These are phyloP conservation scores for Pisolithus orientalis DNA, from an alignment of 768 basidiomycete genomes.

Conservation along the genomic window DNA sequence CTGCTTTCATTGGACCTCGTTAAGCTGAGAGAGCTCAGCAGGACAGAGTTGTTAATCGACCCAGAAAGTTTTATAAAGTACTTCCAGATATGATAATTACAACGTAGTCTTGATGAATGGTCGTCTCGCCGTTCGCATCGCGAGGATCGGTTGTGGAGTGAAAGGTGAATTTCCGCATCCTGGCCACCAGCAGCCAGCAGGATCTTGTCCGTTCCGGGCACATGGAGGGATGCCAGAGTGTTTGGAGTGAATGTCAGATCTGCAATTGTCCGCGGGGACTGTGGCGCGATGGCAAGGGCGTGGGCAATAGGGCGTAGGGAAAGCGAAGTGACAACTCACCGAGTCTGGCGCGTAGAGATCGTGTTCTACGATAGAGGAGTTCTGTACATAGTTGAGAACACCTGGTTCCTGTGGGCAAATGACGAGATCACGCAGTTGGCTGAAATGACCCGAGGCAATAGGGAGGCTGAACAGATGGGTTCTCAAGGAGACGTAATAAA, in stretches of 20 bases:
- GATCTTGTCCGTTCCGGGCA: slow-evolving; percentile 46
- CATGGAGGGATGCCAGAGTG: slow-evolving; percentile 50
- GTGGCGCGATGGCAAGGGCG: slow-evolving; percentile 11
- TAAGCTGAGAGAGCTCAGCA: slow-evolving; percentile 56
- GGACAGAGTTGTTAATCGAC: slow-evolving; percentile 80
- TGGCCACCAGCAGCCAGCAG: slow-evolving; percentile 77
- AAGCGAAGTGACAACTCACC: slow-evolving; percentile 30
- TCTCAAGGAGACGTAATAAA: slow-evolving; percentile 1
- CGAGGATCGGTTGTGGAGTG: slow-evolving; percentile 33
- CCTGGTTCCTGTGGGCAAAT: slow-evolving; percentile 66
- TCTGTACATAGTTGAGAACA: slow-evolving; percentile 56
- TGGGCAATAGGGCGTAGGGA: slow-evolving; percentile 10
- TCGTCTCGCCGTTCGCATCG: slow-evolving; percentile 16
- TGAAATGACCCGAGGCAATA: slow-evolving; percentile 22
- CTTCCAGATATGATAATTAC: slow-evolving; percentile 39
- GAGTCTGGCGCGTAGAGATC: slow-evolving; percentile 42
- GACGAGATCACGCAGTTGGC: slow-evolving; percentile 74
- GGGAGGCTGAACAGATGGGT: slow-evolving; percentile 2
- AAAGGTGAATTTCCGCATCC: slow-evolving; percentile 65
- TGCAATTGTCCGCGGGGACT: slow-evolving; percentile 45
- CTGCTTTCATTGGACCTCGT: slow-evolving; percentile 56
- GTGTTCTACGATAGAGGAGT: slow-evolving; percentile 51
- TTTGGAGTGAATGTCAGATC: slow-evolving; percentile 56
- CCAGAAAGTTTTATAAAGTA: slow-evolving; percentile 48
- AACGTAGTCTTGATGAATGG: slow-evolving; percentile 6